Percentiles rank a stretch among this genome's conserved stretches.
Conservation (phyloP, 2,329 filamentous ascomycete genomes). For the Aspergillus ustus region DNA sequence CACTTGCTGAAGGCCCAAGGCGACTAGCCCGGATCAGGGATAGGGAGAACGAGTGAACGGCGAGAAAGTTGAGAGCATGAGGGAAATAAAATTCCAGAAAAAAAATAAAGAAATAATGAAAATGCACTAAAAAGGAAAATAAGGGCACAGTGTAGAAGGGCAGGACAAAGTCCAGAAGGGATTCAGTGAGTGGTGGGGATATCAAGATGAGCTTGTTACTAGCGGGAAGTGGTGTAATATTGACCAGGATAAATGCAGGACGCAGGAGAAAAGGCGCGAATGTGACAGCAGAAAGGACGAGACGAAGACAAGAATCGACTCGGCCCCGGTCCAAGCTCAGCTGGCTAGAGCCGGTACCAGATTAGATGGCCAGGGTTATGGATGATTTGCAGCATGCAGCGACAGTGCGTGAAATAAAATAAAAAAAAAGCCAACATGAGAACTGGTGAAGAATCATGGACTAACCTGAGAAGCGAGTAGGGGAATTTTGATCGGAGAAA, state of each 20-base stretch:
- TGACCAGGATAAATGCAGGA: constrained; percentile 43
- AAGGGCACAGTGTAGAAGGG: constrained; percentile 20
- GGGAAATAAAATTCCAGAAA: constrained; percentile 6
- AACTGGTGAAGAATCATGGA: constrained; percentile 4
- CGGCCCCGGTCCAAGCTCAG: constrained; percentile 20
- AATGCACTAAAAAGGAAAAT: constrained; percentile 16
- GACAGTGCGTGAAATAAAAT: constrained; percentile 19
- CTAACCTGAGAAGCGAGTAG: constrained; percentile 3
- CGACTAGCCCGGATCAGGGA: constrained; percentile 23
- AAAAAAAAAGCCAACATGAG: constrained; percentile 2
- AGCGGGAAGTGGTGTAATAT: constrained; percentile 46
- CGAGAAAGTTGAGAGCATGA: constrained; percentile 20
- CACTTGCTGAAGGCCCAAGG: constrained; percentile 22
- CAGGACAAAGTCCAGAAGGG: constrained; percentile 23
- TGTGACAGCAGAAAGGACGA: constrained; percentile 28
- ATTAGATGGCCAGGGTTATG: constrained; percentile 22
- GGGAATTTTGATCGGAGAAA: constrained; percentile 8
- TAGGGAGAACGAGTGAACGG: constrained; percentile 14
- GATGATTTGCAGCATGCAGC: constrained; percentile 31
- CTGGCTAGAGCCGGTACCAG: constrained; percentile 11
- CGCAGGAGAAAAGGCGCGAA: constrained; percentile 33
- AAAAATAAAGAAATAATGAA: constrained; percentile 20
- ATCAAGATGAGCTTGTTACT: constrained; percentile 42
- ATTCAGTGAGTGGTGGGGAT: constrained; percentile 30
- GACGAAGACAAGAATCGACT: constrained; percentile 13